Evolutionary conservation across 164 flowering plant species (phyloP), one percentile per base, ranked within the genome.

Genomic region (Cinnamomum chago): DNA sequence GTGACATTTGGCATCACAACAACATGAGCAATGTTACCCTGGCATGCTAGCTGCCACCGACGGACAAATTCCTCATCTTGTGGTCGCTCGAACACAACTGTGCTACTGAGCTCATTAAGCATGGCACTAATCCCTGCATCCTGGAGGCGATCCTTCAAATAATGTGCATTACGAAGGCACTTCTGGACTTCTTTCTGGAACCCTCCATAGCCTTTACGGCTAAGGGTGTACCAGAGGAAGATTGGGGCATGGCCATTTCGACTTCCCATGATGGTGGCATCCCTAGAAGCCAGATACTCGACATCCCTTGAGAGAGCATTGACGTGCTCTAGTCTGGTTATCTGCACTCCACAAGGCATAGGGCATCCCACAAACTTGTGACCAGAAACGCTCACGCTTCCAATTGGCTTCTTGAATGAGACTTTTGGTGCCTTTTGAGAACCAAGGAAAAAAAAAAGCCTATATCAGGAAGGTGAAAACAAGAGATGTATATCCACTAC

Each of bases 301-400:
- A 94, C 97, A 74, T 90, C 90, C 69, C 97, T 91, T 22, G 98
- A 91, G 30, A 94, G 88, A 25, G 85, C 90, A 79, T 94, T 92
- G 66, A 94, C 86, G 89, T 94, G 97, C 76, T 89, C 84, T 73
- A 94, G 67, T 75, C 98, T 87, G 51, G 98, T 94, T 72, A 94
- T 79, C 77, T 94, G 98, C 50, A 94, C 97, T 35, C 98, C 98
- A 75, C 98, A 94, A 70, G 98, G 98, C 98, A 94, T 92, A 33
- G 97, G 98, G 76, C 98, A 94, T 11, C 97, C 98, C 23, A 94
- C 92, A 79, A 94, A 92, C 84, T 94, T 94, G 92, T 94, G 98
- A 62, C 98, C 97, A 52, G 98, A 94, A 25, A 94, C 98, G 77
- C 96, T 91, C 70, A 92, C 98, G 80, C 98, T 94, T 71, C 98